Evolutionary conservation across 768 basidiomycete species (phyloP).

Genomic region (Mycena latifolia): DNA sequence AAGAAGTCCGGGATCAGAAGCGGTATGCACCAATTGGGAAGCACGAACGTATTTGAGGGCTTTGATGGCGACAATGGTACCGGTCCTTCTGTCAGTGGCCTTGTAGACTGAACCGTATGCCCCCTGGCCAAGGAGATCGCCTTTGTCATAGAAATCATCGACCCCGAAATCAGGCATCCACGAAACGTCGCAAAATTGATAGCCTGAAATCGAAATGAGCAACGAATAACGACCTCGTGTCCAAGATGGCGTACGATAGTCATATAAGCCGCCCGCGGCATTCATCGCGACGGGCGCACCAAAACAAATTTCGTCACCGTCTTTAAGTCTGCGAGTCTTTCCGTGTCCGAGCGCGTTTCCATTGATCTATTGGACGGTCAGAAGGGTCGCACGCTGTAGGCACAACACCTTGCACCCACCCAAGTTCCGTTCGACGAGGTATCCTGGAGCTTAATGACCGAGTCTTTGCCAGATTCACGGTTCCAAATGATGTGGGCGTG

Average conservation of each 20-base stretch:
- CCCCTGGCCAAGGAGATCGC: conserved; percentile 12
- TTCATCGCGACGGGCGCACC: conserved; percentile 21
- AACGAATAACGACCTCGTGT: not conserved
- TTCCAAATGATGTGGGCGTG: conserved; percentile 32
- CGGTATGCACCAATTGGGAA: not conserved
- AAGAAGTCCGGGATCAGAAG: not conserved
- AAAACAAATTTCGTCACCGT: conserved; percentile 26
- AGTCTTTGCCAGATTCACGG: not conserved
- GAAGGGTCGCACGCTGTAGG: not conserved
- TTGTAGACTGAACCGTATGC: conserved; percentile 13
- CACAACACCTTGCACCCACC: not conserved
- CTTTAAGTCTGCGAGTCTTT: not conserved
- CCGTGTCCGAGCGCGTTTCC: not conserved
- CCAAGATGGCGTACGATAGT: conserved; percentile 18
- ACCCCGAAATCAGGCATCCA: not conserved
- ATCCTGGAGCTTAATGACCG: conserved; percentile 14
- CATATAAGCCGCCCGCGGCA: conserved; percentile 2
- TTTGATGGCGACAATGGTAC: conserved; percentile 29
- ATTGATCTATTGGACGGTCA: conserved; percentile 7
- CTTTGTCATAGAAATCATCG: conserved; percentile 11
- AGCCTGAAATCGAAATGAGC: conserved; percentile 20
- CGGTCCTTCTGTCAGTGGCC: not conserved
- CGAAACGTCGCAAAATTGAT: conserved; percentile 20
- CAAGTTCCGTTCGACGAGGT: conserved; percentile 25
- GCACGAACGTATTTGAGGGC: conserved; percentile 20